These are phyloP conservation scores for Thymus quinquecostatus DNA, from an alignment of 257 asterid genomes.

Conservation along the genomic window DNA sequence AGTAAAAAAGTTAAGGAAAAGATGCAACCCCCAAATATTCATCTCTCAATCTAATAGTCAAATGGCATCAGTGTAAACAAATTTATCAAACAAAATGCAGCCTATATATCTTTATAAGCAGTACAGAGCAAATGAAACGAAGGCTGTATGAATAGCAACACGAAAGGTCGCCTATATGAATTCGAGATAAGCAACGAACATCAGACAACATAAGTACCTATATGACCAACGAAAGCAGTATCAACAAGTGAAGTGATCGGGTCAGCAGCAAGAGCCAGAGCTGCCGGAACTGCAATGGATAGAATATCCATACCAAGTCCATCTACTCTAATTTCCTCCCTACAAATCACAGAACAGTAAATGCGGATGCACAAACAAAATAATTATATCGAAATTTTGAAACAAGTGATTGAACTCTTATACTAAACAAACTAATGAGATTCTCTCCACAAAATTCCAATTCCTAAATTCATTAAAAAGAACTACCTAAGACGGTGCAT, in stretches of 20 bases:
- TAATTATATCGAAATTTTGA: neutral
- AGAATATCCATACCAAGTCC: slow-evolving; percentile 73
- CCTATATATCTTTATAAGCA: neutral
- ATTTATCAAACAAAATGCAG: neutral
- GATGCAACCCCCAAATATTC: slow-evolving; percentile 7
- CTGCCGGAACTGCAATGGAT: slow-evolving; percentile 87
- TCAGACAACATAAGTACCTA: slow-evolving; percentile 54
- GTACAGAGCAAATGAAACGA: slow-evolving; percentile 2
- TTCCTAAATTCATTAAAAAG: neutral
- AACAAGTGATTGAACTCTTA: too few relatives aligned
- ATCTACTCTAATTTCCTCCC: slow-evolving; percentile 61
- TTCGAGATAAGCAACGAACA: neutral
- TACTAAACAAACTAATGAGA: too few relatives aligned
- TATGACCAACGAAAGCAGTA: slow-evolving; percentile 89
- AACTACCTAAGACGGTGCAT: slow-evolving; percentile 44
- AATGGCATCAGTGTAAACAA: slow-evolving; percentile 6
- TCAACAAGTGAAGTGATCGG: slow-evolving; percentile 86
- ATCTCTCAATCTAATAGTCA: slow-evolving; percentile 17
- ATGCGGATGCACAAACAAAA: neutral
- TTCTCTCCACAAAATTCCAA: too few relatives aligned
- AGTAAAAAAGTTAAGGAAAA: neutral
- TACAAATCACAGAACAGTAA: slow-evolving; percentile 34
- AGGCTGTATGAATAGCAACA: neutral
- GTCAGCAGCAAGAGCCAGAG: slow-evolving; percentile 91
- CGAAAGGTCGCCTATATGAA: neutral